phyloP scores from a whole-genome alignment of 23 red algal species.

The Gracilaria gracilis region DNA sequence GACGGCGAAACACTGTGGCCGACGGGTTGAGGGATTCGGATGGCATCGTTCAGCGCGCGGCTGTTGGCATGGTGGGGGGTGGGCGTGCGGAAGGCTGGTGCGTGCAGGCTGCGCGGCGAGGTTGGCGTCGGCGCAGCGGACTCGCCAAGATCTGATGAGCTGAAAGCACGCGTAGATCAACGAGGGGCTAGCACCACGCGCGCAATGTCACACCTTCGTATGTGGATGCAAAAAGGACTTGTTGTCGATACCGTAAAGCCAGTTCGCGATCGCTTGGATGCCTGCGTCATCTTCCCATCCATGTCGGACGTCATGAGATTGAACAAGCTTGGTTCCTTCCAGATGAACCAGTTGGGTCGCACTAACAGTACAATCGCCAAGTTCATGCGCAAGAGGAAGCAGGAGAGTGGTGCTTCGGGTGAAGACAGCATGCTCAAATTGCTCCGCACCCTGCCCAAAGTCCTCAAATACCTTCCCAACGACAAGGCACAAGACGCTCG shows the following conservation, averaged over 20 bases:
- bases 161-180: no score
- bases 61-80: not conserved
- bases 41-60: not conserved
- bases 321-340: constrained; percentile 98
- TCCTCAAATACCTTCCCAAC: constrained; percentile 99
- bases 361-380: constrained; percentile 80
- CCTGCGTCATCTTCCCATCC: constrained; percentile 98
- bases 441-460: constrained; percentile 95
- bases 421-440: constrained; percentile 97
- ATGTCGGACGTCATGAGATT: constrained; percentile 99
- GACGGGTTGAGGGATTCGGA: not conserved
- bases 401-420: constrained; percentile 88
- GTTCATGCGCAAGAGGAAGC: constrained; percentile 93
- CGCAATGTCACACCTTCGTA: no score
- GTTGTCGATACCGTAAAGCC: constrained; percentile 91
- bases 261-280: constrained; percentile 89
- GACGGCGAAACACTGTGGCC: not conserved
- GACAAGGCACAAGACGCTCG: constrained; percentile 99
- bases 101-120: no score
- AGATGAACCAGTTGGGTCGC: constrained; percentile 87
- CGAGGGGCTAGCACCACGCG: no score
- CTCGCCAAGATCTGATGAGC: no score
- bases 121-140: no score
- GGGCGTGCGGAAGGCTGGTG: no score
- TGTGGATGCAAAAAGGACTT: not conserved